Percentiles rank a stretch among this genome's conserved stretches.
phyloP scores from a whole-genome alignment of 2,329 filamentous ascomycete genomes.

The Fusarium sp. region DNA sequence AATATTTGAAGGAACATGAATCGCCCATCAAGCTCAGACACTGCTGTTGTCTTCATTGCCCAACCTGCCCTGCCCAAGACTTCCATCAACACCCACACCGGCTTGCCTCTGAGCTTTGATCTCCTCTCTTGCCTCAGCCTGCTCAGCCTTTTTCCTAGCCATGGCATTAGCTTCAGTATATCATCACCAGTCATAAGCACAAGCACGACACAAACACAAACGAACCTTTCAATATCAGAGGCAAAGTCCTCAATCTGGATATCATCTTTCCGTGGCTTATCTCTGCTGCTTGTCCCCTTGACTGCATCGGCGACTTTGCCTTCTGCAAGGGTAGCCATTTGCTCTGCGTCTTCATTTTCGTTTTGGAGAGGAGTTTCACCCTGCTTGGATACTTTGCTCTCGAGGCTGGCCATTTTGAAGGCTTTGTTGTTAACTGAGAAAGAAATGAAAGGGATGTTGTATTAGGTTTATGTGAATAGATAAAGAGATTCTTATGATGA shows the following conservation, averaged over 20 bases:
- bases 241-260: constrained; percentile 35
- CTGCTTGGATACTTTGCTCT: constrained; percentile 21
- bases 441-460: neutral
- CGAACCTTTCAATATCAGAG: constrained; percentile 32
- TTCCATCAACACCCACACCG: constrained; percentile 35
- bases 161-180: neutral
- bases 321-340: constrained; percentile 35
- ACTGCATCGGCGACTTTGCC: constrained; percentile 39
- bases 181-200: neutral
- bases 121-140: constrained; percentile 31
- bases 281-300: constrained; percentile 22
- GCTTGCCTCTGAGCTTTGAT: constrained; percentile 33
- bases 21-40: neutral
- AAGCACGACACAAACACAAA: neutral
- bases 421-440: neutral
- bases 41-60: constrained; percentile 29
- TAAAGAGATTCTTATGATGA: neutral
- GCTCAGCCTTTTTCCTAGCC: constrained; percentile 35
- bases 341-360: constrained; percentile 37
- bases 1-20: neutral
- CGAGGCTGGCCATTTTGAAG: constrained; percentile 15
- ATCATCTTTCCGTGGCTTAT: constrained; percentile 29
- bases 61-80: constrained; percentile 24
- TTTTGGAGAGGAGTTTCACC: constrained; percentile 22
- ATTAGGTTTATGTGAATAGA: neutral